phyloP scores from a whole-genome alignment of 129 eudicot genomes.

The Rutidosis leptorrhynchoides region DNA sequence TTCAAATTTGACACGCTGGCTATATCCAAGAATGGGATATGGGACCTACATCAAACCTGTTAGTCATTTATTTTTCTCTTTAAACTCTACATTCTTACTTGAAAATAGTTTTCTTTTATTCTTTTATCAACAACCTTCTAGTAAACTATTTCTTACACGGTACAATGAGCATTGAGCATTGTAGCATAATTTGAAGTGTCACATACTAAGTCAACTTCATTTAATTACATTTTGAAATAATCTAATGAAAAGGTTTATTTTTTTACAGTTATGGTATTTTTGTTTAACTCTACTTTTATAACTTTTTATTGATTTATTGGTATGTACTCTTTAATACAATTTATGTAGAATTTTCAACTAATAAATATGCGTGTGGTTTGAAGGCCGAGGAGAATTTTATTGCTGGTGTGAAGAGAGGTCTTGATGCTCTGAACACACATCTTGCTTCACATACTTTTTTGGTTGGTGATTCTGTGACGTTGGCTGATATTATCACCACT shows the following conservation, averaged over 20 bases:
- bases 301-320: not conserved
- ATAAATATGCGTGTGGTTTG: slow-evolving; percentile 9
- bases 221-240: not conserved
- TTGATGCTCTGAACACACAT: slow-evolving; percentile 62
- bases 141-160: not conserved
- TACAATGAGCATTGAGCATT: not conserved
- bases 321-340: not conserved
- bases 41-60: slow-evolving; percentile 33
- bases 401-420: slow-evolving; percentile 55
- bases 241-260: no score
- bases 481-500: slow-evolving; percentile 63
- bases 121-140: not conserved
- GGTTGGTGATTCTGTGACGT: slow-evolving; percentile 58
- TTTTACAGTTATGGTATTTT: not conserved
- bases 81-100: not conserved
- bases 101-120: not conserved
- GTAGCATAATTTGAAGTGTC: not conserved
- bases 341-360: not conserved
- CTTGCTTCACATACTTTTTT: slow-evolving; percentile 57
- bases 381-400: slow-evolving; percentile 85
- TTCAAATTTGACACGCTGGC: slow-evolving; percentile 35
- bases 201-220: not conserved
- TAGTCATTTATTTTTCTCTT: slow-evolving; percentile 3
- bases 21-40: slow-evolving; percentile 42
- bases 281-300: no score